Conservation (phyloP, 176 grass and related monocot species). For the Chloris gayana region DNA sequence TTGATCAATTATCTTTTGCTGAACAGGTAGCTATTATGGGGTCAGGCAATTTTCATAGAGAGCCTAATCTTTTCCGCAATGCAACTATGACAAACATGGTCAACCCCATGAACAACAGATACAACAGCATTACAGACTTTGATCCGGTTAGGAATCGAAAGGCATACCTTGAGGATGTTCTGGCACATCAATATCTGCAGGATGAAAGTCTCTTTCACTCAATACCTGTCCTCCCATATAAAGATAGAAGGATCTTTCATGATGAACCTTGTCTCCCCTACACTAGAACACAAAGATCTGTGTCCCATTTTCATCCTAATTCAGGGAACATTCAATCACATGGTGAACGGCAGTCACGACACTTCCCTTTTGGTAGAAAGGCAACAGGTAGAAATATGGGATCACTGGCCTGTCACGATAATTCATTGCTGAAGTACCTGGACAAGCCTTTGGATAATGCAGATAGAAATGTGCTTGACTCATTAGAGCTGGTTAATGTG, state of each 20-base stretch:
- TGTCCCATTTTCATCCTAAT: slow-evolving; percentile 34
- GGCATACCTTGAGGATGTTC: slow-evolving; percentile 52
- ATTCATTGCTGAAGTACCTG: slow-evolving; percentile 52
- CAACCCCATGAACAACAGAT: slow-evolving; percentile 38
- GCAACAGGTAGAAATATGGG: slow-evolving; percentile 46
- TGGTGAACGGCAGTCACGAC: slow-evolving; percentile 28
- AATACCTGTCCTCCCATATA: slow-evolving; percentile 53
- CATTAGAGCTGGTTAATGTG: slow-evolving; percentile 71
- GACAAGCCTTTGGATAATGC: slow-evolving; percentile 55
- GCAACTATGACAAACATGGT: slow-evolving; percentile 17
- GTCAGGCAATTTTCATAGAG: slow-evolving; percentile 50
- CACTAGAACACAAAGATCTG: slow-evolving; percentile 46
- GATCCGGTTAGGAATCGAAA: slow-evolving; percentile 58
- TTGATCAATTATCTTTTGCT: slow-evolving; percentile 42
- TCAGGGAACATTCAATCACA: slow-evolving; percentile 16
- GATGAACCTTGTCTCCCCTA: slow-evolving; percentile 33
- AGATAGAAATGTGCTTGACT: slow-evolving; percentile 56
- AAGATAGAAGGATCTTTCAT: slow-evolving; percentile 25
- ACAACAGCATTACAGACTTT: slow-evolving; percentile 38
- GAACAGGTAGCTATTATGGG: slow-evolving; percentile 44
- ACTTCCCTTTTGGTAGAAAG: slow-evolving; percentile 47
- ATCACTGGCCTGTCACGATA: slow-evolving; percentile 44
- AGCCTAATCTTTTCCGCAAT: slow-evolving; percentile 37
- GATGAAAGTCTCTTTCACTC: slow-evolving; percentile 41
- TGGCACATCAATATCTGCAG: slow-evolving; percentile 59